Percentiles rank a stretch among this genome's conserved stretches.
phyloP scores from a whole-genome alignment of 495 filamentous ascomycete genomes.

The Penicillium roqueforti region DNA sequence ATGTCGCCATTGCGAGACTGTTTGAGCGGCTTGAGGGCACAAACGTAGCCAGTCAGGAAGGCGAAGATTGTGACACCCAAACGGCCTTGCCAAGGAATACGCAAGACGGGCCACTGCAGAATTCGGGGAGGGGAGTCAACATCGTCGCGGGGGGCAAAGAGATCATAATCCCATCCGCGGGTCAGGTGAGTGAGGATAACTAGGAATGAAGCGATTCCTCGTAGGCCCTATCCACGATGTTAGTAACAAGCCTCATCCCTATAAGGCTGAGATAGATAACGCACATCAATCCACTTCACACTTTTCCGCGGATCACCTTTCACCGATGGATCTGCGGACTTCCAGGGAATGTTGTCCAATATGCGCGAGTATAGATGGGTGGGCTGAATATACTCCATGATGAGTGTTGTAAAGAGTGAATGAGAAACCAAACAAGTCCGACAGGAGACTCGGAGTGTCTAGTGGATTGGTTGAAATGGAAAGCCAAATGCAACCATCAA shows the following conservation, averaged over 20 bases:
- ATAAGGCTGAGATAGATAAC: conserved; percentile 18
- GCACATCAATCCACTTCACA: conserved; percentile 70
- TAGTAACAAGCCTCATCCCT: background rate
- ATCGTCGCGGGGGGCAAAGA: conserved; percentile 52
- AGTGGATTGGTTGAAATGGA: background rate
- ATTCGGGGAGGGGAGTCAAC: conserved; percentile 47
- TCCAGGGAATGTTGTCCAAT: conserved; percentile 31
- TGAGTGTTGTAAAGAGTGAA: conserved; percentile 1
- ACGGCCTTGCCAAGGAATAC: conserved; percentile 61
- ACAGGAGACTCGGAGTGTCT: background rate
- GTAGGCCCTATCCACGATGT: conserved; percentile 51
- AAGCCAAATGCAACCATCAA: conserved; percentile 1
- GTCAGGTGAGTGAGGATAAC: conserved; percentile 65
- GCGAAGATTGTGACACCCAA: conserved; percentile 65
- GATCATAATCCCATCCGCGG: conserved; percentile 54
- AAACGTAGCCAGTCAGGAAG: conserved; percentile 66
- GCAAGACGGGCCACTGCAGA: conserved; percentile 58
- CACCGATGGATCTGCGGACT: conserved; percentile 22
- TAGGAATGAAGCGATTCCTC: conserved; percentile 61
- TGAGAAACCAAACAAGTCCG: background rate
- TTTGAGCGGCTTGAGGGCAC: conserved; percentile 62
- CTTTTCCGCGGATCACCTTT: conserved; percentile 50
- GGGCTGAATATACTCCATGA: conserved; percentile 24
- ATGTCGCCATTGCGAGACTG: conserved; percentile 52
- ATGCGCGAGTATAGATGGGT: conserved; percentile 33